Evolutionary conservation across 2,329 filamentous ascomycete species (phyloP), one percentile per base, ranked within the genome.

Genomic region (Ascocoryne sarcoides): DNA sequence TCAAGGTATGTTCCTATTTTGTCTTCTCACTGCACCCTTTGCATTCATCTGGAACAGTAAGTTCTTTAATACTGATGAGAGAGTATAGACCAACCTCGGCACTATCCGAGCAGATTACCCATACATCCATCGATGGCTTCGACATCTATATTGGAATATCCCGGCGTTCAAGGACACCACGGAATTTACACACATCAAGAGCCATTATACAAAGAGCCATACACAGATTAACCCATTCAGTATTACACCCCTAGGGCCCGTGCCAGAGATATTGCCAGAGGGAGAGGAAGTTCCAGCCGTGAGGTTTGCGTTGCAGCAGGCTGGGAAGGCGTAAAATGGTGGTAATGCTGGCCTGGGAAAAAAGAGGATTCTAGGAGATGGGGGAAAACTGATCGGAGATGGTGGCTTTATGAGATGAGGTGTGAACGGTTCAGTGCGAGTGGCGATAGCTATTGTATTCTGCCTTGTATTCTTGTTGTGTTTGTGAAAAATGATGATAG

Each of bases 181-280:
- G 1, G 45, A 60, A 38, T 59, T 53, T 32, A 52, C 48, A 19
- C 55, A 60, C 49, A 60, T 89, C 16, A 76, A 95, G 62, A 95
- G 94, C 61, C 76, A 93, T 62, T 92, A 98, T 65, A 96, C 96
- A 68, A 95, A 94, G 75, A 82, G 69, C 61, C 77, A 81, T 60
- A 51, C 50, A 4, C 52, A 73, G 32, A 81, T 83, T 59, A 83
- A 83, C 62, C 79, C 77, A 12, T 62, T 68, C 36, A 67, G 70
- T 29, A 94, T 98, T 58, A 90, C 87, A 17, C 89, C 90, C 1
- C 59, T 94, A 12, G 90, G 90, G 0, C 90, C 92, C 4, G 53
- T 87, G 56, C 89, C 89, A 29, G 74, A 93, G 65, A 82, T 98
- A 47, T 55, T 95, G 63, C 75, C 74, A 4, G 65, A 84, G 53